Evolutionary conservation across 176 grass and related monocot species (phyloP).

Genomic region (Echinochloa phyllopogon): DNA sequence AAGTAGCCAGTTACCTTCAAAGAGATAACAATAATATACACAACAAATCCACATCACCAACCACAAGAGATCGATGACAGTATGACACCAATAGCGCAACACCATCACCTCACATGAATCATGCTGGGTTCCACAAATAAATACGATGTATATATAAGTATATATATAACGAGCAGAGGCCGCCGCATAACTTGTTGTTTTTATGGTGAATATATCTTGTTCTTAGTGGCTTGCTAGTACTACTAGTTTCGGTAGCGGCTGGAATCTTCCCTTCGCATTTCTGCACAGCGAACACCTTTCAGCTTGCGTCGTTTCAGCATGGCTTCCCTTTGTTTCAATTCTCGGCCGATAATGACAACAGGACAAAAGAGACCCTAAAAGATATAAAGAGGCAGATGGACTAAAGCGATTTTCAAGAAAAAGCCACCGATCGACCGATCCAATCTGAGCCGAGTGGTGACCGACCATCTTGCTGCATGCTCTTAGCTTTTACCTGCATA

Average conservation of each 20-base stretch:
- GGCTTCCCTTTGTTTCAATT: conserved; percentile 56
- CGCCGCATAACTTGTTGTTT: conserved; percentile 38
- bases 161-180: conserved; percentile 24
- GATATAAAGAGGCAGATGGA: conserved; percentile 49
- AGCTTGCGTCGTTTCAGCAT: conserved; percentile 42
- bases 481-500: conserved; percentile 78
- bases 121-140: conserved; percentile 27
- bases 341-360: conserved; percentile 41
- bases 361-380: conserved; percentile 58
- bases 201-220: conserved; percentile 11
- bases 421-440: conserved; percentile 59
- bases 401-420: conserved; percentile 52
- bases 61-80: not conserved
- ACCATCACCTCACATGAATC: conserved; percentile 22
- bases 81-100: not conserved
- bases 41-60: conserved; percentile 26
- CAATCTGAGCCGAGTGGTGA: conserved; percentile 36
- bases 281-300: conserved; percentile 31
- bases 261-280: conserved; percentile 65
- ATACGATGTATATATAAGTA: conserved; percentile 31
- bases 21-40: conserved; percentile 29
- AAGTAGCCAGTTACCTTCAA: conserved; percentile 14
- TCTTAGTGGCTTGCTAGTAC: conserved; percentile 29
- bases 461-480: conserved; percentile 30
- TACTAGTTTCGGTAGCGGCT: conserved; percentile 18